These are phyloP conservation scores for Nakaseomyces sp. DNA, from an alignment of 1,139 yeast genomes.

Conservation along the genomic window DNA sequence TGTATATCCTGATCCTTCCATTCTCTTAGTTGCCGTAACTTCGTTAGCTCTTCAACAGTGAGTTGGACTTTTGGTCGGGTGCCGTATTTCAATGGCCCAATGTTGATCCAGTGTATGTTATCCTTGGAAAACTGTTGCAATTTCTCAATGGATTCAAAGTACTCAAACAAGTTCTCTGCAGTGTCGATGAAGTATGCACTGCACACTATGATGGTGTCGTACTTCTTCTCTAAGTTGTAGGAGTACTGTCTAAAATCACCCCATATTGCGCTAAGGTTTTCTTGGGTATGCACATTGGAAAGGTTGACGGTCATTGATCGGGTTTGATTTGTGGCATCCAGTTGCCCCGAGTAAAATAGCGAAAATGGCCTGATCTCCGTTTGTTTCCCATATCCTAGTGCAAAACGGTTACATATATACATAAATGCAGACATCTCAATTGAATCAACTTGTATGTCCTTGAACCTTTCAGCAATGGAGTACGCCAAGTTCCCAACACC, in stretches of 20 bases:
- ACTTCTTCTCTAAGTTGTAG: conserved; percentile 17
- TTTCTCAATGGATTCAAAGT: conserved; percentile 51
- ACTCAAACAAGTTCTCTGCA: conserved; percentile 71
- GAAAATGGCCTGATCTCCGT: conserved; percentile 50
- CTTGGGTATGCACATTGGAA: conserved; percentile 35
- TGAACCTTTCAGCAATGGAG: conserved; percentile 40
- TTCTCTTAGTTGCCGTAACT: conserved; percentile 46
- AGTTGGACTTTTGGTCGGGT: conserved; percentile 75
- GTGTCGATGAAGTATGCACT: conserved; percentile 79
- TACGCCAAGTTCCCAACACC: conserved; percentile 70
- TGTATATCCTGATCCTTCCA: conserved; percentile 48
- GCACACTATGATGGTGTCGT: conserved; percentile 49
- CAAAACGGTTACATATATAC: conserved; percentile 54
- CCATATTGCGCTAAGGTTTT: conserved; percentile 41
- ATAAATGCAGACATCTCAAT: conserved; percentile 66
- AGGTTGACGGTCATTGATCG: conserved; percentile 37
- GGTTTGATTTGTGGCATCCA: conserved; percentile 43
- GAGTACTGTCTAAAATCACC: conserved; percentile 58
- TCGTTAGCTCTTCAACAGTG: conserved; percentile 51
- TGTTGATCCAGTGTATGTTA: conserved; percentile 64
- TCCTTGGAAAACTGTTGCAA: conserved; percentile 37
- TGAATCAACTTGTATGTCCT: conserved; percentile 45
- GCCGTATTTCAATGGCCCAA: conserved; percentile 85
- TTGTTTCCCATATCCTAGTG: conserved; percentile 31
- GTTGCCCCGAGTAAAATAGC: conserved; percentile 67